Conservation (phyloP, 768 basidiomycete species). For the Podaxis sp. region DNA sequence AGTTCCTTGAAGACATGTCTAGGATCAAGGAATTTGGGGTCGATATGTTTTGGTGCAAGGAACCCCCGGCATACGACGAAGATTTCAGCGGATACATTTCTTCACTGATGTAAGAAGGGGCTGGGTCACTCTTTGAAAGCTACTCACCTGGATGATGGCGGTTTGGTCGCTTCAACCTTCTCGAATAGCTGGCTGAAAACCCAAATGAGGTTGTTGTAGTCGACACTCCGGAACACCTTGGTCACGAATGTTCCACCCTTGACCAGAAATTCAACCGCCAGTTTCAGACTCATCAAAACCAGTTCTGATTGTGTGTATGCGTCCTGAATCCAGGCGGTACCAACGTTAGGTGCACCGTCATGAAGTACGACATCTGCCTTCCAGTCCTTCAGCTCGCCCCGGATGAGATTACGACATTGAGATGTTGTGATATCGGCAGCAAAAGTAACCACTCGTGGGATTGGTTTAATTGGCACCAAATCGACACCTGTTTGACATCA, state of each 20-base stretch:
- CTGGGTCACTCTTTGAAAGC: background rate
- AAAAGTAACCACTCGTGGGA: slow-evolving; percentile 90
- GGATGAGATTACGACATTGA: slow-evolving; percentile 84
- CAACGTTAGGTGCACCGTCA: slow-evolving; percentile 99
- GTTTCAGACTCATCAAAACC: slow-evolving; percentile 91
- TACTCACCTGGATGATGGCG: slow-evolving; percentile 87
- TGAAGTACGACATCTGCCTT: slow-evolving; percentile 98
- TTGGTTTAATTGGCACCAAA: slow-evolving; percentile 93
- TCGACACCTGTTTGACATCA: slow-evolving; percentile 70
- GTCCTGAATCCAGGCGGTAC: slow-evolving; percentile 99
- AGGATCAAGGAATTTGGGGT: slow-evolving; percentile 97
- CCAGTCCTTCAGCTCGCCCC: slow-evolving; percentile 94
- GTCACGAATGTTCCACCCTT: slow-evolving; percentile 97
- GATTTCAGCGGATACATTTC: slow-evolving; percentile 99
- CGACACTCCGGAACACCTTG: slow-evolving; percentile 96
- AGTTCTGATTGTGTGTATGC: slow-evolving; percentile 97
- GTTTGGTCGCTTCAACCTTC: slow-evolving; percentile 98
- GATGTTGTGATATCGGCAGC: slow-evolving; percentile 92
- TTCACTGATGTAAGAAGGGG: slow-evolving; percentile 27
- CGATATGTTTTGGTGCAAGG: slow-evolving; percentile 91
- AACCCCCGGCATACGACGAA: slow-evolving; percentile 98
- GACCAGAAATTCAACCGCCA: slow-evolving; percentile 90
- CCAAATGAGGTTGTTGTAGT: slow-evolving; percentile 99
- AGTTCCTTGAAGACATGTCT: slow-evolving; percentile 97
- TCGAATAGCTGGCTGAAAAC: slow-evolving; percentile 96